phyloP scores from a whole-genome alignment of 495 filamentous ascomycete genomes.

The Neurospora africana region DNA sequence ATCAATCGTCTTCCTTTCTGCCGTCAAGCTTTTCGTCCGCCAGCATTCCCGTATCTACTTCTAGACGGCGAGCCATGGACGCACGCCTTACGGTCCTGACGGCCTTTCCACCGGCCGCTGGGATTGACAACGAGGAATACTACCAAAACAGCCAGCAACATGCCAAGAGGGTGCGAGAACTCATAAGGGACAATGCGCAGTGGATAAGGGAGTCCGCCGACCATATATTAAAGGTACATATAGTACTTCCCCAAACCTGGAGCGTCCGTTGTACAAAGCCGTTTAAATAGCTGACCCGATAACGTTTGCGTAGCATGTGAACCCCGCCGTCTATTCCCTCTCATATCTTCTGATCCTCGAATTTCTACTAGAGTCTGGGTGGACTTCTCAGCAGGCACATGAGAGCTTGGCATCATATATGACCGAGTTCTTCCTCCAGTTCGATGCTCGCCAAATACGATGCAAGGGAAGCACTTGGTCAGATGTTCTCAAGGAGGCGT shows the following conservation, averaged over 20 bases:
- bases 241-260: neutral
- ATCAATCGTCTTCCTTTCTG: neutral
- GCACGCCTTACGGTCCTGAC: slow-evolving; percentile 26
- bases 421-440: slow-evolving; percentile 30
- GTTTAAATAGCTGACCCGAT: slow-evolving; percentile 1
- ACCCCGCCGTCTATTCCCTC: slow-evolving; percentile 31
- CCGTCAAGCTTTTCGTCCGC: neutral
- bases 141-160: slow-evolving; percentile 22
- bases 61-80: slow-evolving; percentile 22
- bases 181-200: slow-evolving; percentile 19
- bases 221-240: slow-evolving; percentile 25
- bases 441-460: slow-evolving; percentile 37
- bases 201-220: slow-evolving; percentile 7
- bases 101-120: slow-evolving; percentile 26
- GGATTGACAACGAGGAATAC: slow-evolving; percentile 14
- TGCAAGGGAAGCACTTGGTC: slow-evolving; percentile 26
- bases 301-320: slow-evolving; percentile 17
- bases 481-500: slow-evolving; percentile 15
- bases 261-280: neutral
- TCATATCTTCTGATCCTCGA: slow-evolving; percentile 34
- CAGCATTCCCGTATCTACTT: neutral
- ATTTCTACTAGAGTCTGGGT: slow-evolving; percentile 9
- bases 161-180: slow-evolving; percentile 18
- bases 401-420: slow-evolving; percentile 22
- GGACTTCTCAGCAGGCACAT: slow-evolving; percentile 9